Evolutionary conservation across 805 yeast species (phyloP).

Genomic region (Blastobotrys parvus): DNA sequence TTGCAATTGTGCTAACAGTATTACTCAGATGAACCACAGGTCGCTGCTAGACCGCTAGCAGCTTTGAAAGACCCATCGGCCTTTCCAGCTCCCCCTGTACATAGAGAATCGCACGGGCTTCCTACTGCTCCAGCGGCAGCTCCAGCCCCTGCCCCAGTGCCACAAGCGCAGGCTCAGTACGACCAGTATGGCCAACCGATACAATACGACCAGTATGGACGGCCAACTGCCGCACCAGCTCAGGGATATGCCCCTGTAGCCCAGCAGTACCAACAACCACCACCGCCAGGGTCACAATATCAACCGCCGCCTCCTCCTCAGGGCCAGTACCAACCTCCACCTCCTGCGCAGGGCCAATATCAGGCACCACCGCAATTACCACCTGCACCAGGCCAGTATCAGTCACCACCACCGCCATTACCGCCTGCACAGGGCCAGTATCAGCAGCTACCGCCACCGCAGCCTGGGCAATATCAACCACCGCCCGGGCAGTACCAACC

Average conservation of each 20-base stretch:
- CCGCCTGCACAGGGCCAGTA: constrained; percentile 3
- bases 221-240: constrained; percentile 5
- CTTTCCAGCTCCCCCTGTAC: constrained; percentile 41
- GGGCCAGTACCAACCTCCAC: constrained; percentile 7
- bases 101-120: constrained; percentile 28
- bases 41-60: constrained; percentile 23
- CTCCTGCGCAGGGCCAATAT: background rate
- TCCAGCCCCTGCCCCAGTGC: constrained; percentile 10
- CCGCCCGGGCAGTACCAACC: constrained; percentile 8
- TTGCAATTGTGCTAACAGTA: constrained; percentile 2
- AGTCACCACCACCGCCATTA: background rate
- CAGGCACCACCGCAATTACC: constrained; percentile 7
- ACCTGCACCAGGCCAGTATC: constrained; percentile 4
- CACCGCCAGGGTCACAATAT: constrained; percentile 3
- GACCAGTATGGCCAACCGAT: constrained; percentile 8
- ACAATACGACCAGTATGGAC: constrained; percentile 7
- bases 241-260: constrained; percentile 5
- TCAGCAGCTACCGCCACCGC: constrained; percentile 7
- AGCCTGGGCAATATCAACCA: constrained; percentile 6
- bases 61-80: constrained; percentile 28
- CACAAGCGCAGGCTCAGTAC: constrained; percentile 11
- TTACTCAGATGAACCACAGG: constrained; percentile 1
- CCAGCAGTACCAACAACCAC: constrained; percentile 5
- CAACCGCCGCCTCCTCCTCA: constrained; percentile 3
- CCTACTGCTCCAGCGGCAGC: constrained; percentile 10